These are phyloP conservation scores for Wickerhamomyces sp. DNA, from an alignment of 1,139 yeast species.

Conservation along the genomic window DNA sequence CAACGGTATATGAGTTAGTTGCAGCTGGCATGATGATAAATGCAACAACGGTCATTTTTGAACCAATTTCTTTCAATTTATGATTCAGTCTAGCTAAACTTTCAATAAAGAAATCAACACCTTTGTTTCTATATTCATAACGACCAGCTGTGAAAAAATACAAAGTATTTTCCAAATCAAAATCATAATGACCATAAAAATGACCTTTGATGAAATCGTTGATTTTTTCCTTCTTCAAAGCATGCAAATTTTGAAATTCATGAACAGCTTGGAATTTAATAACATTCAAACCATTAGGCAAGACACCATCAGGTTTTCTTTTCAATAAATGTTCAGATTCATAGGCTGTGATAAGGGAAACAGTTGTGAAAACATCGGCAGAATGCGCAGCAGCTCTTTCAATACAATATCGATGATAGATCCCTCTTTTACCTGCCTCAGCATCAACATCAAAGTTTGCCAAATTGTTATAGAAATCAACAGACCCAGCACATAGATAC, in stretches of 20 bases:
- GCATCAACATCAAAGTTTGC: constrained; percentile 92
- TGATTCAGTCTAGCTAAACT: constrained; percentile 89
- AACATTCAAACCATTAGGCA: constrained; percentile 95
- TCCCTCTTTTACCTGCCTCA: constrained; percentile 97
- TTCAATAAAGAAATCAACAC: constrained; percentile 93
- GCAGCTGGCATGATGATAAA: constrained; percentile 97
- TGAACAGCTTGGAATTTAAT: constrained; percentile 96
- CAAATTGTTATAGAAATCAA: constrained; percentile 90
- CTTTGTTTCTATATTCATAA: constrained; percentile 94
- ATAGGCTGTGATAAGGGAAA: constrained; percentile 92
- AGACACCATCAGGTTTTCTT: constrained; percentile 95
- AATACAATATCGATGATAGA: constrained; percentile 93
- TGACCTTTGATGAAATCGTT: constrained; percentile 95
- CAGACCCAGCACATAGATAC: constrained; percentile 92
- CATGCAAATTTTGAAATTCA: constrained; percentile 96
- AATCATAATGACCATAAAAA: constrained; percentile 94
- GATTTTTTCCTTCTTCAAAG: constrained; percentile 83
- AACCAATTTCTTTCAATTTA: constrained; percentile 71
- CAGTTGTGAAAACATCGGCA: constrained; percentile 96
- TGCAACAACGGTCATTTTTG: constrained; percentile 94
- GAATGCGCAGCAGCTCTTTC: constrained; percentile 96
- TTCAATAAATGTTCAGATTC: constrained; percentile 91
- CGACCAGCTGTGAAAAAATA: constrained; percentile 97
- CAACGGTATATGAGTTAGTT: constrained; percentile 91
- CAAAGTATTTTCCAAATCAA: constrained; percentile 87